Evolutionary conservation across 192 early-diverging fungal genomes (phyloP).

Genomic region (Rhizophlyctis rosea): DNA sequence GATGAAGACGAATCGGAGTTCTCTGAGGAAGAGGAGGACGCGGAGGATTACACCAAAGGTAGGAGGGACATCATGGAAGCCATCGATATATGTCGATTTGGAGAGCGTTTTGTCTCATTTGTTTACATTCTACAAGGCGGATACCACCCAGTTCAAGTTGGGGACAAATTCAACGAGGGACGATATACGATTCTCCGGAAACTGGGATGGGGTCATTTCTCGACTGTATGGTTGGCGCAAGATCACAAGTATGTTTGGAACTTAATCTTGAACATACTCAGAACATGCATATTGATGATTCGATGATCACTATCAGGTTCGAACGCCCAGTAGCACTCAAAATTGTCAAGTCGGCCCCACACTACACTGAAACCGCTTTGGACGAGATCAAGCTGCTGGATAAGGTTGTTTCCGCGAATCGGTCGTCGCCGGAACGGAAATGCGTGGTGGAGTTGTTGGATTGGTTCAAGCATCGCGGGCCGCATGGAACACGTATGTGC

Average conservation of each 20-base stretch:
- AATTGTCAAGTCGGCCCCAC: slow-evolving; percentile 92
- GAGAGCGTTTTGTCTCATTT: not conserved
- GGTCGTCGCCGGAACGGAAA: slow-evolving; percentile 49
- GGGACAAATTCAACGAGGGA: slow-evolving; percentile 73
- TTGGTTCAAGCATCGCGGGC: slow-evolving; percentile 85
- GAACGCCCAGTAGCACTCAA: slow-evolving; percentile 90
- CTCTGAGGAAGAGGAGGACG: slow-evolving; percentile 76
- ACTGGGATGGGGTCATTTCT: slow-evolving; percentile 98
- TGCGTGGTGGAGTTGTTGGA: slow-evolving; percentile 88
- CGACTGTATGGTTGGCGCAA: slow-evolving; percentile 92
- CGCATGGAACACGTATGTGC: slow-evolving; percentile 70
- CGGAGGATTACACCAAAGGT: slow-evolving; percentile 84
- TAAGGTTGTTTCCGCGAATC: slow-evolving; percentile 67
- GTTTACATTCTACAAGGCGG: slow-evolving; percentile 52
- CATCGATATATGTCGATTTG: slow-evolving; percentile 1
- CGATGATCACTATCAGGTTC: slow-evolving; percentile 29
- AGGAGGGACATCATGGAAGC: not conserved
- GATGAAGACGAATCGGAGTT: slow-evolving; percentile 33
- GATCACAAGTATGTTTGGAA: slow-evolving; percentile 59
- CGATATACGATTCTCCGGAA: slow-evolving; percentile 87
- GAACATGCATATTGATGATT: not conserved
- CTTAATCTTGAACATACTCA: not conserved
- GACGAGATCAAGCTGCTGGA: slow-evolving; percentile 96
- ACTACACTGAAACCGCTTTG: slow-evolving; percentile 92
- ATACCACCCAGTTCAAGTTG: slow-evolving; percentile 86